Percentiles rank a stretch among this genome's conserved stretches.
Conservation (phyloP, 2,329 filamentous ascomycete genomes). For the Apiospora malaysiana region DNA sequence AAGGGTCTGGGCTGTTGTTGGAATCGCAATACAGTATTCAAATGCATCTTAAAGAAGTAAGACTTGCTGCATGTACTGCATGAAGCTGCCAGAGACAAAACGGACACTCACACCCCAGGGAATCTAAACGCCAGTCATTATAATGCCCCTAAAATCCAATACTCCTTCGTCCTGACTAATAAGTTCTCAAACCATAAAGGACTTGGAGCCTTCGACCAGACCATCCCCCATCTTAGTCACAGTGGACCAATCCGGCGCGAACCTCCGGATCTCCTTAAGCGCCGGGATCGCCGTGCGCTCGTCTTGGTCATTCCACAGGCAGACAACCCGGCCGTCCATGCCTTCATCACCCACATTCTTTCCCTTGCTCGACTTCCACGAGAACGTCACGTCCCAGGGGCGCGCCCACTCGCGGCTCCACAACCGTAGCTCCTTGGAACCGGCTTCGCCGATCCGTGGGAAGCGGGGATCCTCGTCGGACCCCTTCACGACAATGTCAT, state of each 20-base stretch:
- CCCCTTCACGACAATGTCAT: slow-evolving; percentile 6
- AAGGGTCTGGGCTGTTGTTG: not conserved
- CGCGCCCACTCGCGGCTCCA: slow-evolving; percentile 19
- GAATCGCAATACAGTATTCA: not conserved
- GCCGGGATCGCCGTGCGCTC: slow-evolving; percentile 14
- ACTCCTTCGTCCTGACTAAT: not conserved
- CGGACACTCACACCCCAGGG: not conserved
- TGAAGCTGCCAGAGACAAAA: not conserved
- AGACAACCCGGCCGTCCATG: slow-evolving; percentile 20
- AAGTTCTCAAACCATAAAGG: slow-evolving; percentile 5
- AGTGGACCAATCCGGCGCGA: slow-evolving; percentile 17
- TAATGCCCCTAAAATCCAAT: not conserved
- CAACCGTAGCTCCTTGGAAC: slow-evolving; percentile 14
- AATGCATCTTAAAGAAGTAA: not conserved
- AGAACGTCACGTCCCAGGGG: slow-evolving; percentile 14
- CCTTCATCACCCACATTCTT: slow-evolving; percentile 10
- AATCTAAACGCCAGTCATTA: slow-evolving; percentile 1
- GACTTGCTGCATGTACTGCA: not conserved
- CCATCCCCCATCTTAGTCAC: slow-evolving; percentile 19
- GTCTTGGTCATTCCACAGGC: slow-evolving; percentile 21
- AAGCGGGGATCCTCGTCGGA: slow-evolving; percentile 19
- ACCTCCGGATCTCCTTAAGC: slow-evolving; percentile 21
- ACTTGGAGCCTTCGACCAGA: slow-evolving; percentile 18
- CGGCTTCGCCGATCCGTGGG: slow-evolving; percentile 11
- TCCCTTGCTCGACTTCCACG: slow-evolving; percentile 16